phyloP scores from a whole-genome alignment of 1,284 basidiomycete genomes.

The Leccinum pallidistipes region DNA sequence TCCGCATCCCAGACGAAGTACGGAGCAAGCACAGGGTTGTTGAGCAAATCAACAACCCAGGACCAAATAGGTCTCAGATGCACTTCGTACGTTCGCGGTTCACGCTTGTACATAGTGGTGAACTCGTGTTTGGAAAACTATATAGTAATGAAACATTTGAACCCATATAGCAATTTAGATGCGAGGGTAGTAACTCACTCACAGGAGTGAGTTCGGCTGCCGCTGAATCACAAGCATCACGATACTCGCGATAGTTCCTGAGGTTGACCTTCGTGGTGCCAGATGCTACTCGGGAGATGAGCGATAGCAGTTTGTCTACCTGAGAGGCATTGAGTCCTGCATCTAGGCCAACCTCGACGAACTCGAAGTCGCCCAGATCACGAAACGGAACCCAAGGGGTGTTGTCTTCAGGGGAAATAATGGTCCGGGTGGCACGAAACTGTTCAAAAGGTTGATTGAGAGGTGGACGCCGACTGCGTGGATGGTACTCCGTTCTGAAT shows the following conservation, averaged over 20 bases:
- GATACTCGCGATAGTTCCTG: not conserved
- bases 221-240: not conserved
- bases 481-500: too few species aligned
- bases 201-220: not conserved
- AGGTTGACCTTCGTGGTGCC: not conserved
- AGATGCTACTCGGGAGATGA: too few species aligned
- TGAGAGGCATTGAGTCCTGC: too few species aligned
- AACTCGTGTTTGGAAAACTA: slow-evolving; percentile 1
- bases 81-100: not conserved
- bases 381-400: too few species aligned
- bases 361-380: too few species aligned
- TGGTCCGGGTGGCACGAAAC: too few species aligned
- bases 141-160: not conserved
- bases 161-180: not conserved
- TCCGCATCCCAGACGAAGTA: slow-evolving; percentile 18
- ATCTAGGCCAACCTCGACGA: too few species aligned
- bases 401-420: too few species aligned
- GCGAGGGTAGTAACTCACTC: not conserved
- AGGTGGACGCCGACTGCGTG: too few species aligned
- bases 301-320: too few species aligned
- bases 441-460: too few species aligned
- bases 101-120: slow-evolving; percentile 2
- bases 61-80: slow-evolving; percentile 25
- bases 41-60: slow-evolving; percentile 26
- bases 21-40: slow-evolving; percentile 19